phyloP scores from a whole-genome alignment of 139 green algal species.

The Parachlorella kessleri region DNA sequence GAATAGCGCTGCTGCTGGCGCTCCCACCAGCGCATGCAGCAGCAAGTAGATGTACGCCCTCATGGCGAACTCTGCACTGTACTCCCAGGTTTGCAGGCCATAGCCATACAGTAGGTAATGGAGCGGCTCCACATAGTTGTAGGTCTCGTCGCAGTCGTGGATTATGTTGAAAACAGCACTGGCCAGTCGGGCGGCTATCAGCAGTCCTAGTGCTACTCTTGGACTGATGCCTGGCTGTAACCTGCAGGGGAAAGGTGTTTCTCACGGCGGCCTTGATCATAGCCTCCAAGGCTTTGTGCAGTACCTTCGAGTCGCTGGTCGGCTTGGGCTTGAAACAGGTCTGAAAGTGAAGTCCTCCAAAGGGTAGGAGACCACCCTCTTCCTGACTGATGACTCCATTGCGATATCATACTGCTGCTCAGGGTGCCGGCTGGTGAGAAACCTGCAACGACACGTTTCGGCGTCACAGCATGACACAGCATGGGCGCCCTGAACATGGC shows the following conservation, averaged over 20 bases:
- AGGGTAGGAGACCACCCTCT: neutral
- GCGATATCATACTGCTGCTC: neutral
- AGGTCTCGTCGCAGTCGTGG: slow-evolving; percentile 93
- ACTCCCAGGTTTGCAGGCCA: slow-evolving; percentile 86
- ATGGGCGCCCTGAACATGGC: neutral
- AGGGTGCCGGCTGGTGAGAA: neutral
- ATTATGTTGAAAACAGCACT: slow-evolving; percentile 76
- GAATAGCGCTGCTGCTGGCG: slow-evolving; percentile 36
- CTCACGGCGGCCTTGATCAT: neutral
- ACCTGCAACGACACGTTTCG: neutral
- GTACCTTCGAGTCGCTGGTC: neutral
- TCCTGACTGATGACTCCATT: neutral
- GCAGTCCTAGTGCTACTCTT: slow-evolving; percentile 20
- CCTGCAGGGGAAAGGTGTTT: neutral
- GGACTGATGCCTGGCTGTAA: neutral
- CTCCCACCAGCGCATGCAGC: slow-evolving; percentile 56
- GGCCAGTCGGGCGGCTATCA: slow-evolving; percentile 40
- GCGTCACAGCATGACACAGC: neutral
- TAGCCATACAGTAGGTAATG: slow-evolving; percentile 81
- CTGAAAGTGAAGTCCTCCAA: neutral
- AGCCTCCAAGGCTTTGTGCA: neutral
- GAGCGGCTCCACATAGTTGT: slow-evolving; percentile 93
- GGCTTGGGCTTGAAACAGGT: no score
- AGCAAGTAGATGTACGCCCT: slow-evolving; percentile 86
- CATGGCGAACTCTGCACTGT: slow-evolving; percentile 78